A percentile compares a stretch with the other conserved stretches of the same genome.
These are phyloP conservation scores for Erythrobasidium yunnanense DNA, from an alignment of 768 basidiomycete genomes.

Conservation along the genomic window DNA sequence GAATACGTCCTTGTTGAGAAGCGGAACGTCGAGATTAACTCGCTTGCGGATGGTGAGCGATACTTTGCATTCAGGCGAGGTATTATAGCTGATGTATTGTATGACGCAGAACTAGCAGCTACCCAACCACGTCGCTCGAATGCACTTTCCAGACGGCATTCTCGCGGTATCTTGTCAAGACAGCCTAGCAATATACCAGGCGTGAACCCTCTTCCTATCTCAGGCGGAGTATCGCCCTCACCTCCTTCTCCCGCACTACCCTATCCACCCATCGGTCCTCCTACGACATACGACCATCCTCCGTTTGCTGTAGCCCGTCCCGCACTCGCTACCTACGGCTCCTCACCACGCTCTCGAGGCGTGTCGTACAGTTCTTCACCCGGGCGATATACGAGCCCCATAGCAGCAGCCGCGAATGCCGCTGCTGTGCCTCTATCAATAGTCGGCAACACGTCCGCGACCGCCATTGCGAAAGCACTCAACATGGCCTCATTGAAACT, in stretches of 20 bases:
- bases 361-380: constrained; percentile 35
- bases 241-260: constrained; percentile 41
- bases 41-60: constrained; percentile 71
- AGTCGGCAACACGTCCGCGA: constrained; percentile 36
- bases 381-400: constrained; percentile 27
- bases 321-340: constrained; percentile 35
- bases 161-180: constrained; percentile 34
- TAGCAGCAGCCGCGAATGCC: constrained; percentile 1
- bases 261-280: constrained; percentile 30
- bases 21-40: constrained; percentile 80
- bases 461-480: constrained; percentile 43
- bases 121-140: constrained; percentile 40
- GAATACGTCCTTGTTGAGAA: constrained; percentile 95
- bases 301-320: constrained; percentile 30
- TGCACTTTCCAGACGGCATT: constrained; percentile 40
- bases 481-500: constrained; percentile 43
- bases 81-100: not conserved
- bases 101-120: constrained; percentile 43
- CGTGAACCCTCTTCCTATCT: not conserved
- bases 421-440: constrained; percentile 39
- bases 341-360: constrained; percentile 34
- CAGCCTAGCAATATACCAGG: constrained; percentile 24
- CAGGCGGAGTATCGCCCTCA: not conserved
- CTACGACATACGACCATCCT: constrained; percentile 33
- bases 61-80: not conserved